Evolutionary conservation across 1,284 basidiomycete genomes (phyloP).

Genomic region (Irpex lacteus): DNA sequence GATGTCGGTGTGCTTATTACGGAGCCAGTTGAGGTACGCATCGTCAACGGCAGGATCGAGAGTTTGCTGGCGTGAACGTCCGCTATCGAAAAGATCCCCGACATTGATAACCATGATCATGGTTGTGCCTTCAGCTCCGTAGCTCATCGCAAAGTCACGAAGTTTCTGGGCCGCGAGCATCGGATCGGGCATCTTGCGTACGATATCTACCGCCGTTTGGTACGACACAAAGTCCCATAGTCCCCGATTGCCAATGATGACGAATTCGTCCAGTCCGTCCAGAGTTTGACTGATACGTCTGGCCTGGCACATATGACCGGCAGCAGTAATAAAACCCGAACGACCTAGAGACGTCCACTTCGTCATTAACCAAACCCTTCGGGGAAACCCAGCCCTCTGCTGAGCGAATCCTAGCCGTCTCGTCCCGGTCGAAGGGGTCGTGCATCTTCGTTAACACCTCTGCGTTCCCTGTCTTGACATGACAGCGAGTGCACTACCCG

Average conservation of each 20-base stretch:
- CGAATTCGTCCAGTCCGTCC: slow-evolving; percentile 89
- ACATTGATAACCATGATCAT: slow-evolving; percentile 99
- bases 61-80: slow-evolving; percentile 39
- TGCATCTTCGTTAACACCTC: slow-evolving; percentile 80
- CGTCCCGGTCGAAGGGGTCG: slow-evolving; percentile 86
- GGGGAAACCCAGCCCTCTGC: slow-evolving; percentile 97
- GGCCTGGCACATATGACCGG: slow-evolving; percentile 92
- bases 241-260: slow-evolving; percentile 92
- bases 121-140: slow-evolving; percentile 90
- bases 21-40: slow-evolving; percentile 30
- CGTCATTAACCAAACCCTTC: slow-evolving; percentile 92
- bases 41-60: slow-evolving; percentile 45
- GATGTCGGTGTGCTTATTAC: slow-evolving; percentile 43
- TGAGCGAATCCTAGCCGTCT: slow-evolving; percentile 84
- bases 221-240: slow-evolving; percentile 95
- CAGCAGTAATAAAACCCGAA: slow-evolving; percentile 94
- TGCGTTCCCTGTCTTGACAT: slow-evolving; percentile 83
- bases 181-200: slow-evolving; percentile 83
- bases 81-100: slow-evolving; percentile 69
- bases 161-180: slow-evolving; percentile 98
- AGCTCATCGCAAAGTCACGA: slow-evolving; percentile 95
- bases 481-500: slow-evolving; percentile 88
- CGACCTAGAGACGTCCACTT: slow-evolving; percentile 87
- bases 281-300: slow-evolving; percentile 72
- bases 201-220: slow-evolving; percentile 97